Percentiles rank a stretch among this genome's conserved stretches.
These are phyloP conservation scores for Oldenlandia corymbosa DNA, from an alignment of 257 asterid species.

Conservation along the genomic window DNA sequence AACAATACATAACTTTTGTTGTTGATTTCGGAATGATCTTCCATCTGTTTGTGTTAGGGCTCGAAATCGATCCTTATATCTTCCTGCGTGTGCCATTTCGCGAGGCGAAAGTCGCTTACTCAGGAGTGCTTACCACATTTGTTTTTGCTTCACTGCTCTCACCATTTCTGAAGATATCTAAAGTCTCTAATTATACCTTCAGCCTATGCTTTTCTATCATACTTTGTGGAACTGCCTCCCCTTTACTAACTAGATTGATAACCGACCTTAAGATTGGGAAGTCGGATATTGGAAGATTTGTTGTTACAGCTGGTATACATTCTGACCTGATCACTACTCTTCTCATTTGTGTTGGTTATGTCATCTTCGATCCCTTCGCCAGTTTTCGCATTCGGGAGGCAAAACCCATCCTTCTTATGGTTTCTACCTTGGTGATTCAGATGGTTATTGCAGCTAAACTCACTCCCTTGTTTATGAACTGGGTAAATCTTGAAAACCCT, in stretches of 20 bases:
- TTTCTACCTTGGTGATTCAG: slow-evolving; percentile 34
- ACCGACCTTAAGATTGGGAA: slow-evolving; percentile 90
- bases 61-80: slow-evolving; percentile 76
- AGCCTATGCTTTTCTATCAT: slow-evolving; percentile 54
- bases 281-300: slow-evolving; percentile 81
- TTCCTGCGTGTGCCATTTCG: slow-evolving; percentile 56
- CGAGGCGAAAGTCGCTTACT: slow-evolving; percentile 72
- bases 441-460: slow-evolving; percentile 49
- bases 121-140: slow-evolving; percentile 61
- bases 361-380: slow-evolving; percentile 48
- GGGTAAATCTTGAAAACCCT: slow-evolving; percentile 87
- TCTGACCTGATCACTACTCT: slow-evolving; percentile 57
- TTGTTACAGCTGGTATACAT: slow-evolving; percentile 66
- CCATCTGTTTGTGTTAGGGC: slow-evolving; percentile 83
- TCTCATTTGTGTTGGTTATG: slow-evolving; percentile 49
- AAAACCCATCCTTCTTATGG: slow-evolving; percentile 23
- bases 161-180: slow-evolving; percentile 44
- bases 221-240: slow-evolving; percentile 66
- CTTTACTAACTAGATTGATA: slow-evolving; percentile 52
- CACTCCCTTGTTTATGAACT: slow-evolving; percentile 63
- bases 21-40: slow-evolving; percentile 85
- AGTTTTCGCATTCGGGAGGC: slow-evolving; percentile 28
- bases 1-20: slow-evolving; percentile 45
- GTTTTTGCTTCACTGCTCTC: slow-evolving; percentile 45
- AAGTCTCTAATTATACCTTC: slow-evolving; percentile 33